Base-by-base conservation (phyloP, 371 early-diverging fungal species). In the Catenaria anguillulae region DNA sequence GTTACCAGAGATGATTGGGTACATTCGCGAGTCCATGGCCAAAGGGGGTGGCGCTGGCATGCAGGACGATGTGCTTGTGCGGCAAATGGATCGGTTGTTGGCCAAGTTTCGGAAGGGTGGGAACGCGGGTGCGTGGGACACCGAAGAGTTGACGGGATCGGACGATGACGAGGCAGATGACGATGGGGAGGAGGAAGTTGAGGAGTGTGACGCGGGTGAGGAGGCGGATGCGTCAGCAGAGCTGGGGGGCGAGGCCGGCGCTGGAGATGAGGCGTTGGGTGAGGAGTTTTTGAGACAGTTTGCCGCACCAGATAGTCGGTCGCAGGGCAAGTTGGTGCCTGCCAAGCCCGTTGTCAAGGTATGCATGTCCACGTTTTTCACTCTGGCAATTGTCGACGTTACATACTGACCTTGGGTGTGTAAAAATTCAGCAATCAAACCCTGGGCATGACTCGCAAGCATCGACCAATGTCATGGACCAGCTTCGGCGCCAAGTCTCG, bases 1-100 rank as follows among this genome's bases (percentile, higher is more conserved):
- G 1, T 1, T 58, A 8, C 59, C 36, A 2, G 59, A 58, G 1
- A 13, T 58, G 17, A 13, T 58, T n/a, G 26, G 1, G 4, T 58
- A 17, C 15, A 12, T 58, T 24, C 26, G 73, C 6, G 71, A 40
- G 10, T 5, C 40, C 40, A 17, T 17, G 40, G 40, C 40, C 40
- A 40, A 40, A 40, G 40, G 5, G 5, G 40, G 40, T 40, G 17
- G 40, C 40, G 40, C 10, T 40, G 10, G 69, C 3, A 34, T 60
- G 10, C 75, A 73, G 21, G 64, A 60, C 12, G 65, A 45, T 4
- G 58, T 72, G 34, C 70, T 72, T 2, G 60, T 74, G 64, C 67
- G 65, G 23, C 70, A 70, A 24, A 58, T 69, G 17, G 56, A 55
- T n/a, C 33, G 33, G 17, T 4, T 56, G 26, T 21, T 35, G 17